Percentiles rank a stretch among this genome's conserved stretches.
phyloP scores from a whole-genome alignment of 2,329 filamentous ascomycete genomes.

The Colletotrichum eremochloae region DNA sequence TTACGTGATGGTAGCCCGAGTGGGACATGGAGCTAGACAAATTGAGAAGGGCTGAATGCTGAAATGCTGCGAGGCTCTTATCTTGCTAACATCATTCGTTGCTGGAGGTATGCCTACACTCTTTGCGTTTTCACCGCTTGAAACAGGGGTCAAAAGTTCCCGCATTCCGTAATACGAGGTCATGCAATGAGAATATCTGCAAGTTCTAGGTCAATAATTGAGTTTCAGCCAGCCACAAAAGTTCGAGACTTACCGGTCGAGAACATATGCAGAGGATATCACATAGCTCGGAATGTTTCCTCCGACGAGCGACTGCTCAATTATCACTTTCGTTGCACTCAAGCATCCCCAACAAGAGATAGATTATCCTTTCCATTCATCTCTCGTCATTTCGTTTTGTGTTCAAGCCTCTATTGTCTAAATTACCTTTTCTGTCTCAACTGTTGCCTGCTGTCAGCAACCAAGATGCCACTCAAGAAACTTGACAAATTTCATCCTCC shows the following conservation, averaged over 20 bases:
- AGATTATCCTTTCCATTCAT: not conserved
- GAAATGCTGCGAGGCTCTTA: no score
- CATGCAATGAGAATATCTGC: not conserved
- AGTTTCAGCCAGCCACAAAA: not conserved
- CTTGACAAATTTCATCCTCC: not conserved
- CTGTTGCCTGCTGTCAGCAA: not conserved
- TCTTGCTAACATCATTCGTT: no score
- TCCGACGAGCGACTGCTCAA: not conserved
- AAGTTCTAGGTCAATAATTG: not conserved
- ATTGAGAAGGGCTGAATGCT: no score
- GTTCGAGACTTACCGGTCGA: not conserved
- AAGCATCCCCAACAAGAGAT: not conserved
- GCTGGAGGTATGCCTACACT: no score
- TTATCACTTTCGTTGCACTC: not conserved
- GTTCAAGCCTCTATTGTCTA: no score
- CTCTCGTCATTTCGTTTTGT: not conserved
- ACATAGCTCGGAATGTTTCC: not conserved
- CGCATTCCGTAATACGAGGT: not conserved
- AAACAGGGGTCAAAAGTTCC: not conserved
- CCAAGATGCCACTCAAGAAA: not conserved
- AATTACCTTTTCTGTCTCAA: not conserved
- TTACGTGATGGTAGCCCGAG: no score
- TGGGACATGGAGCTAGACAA: no score
- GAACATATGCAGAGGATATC: conserved; percentile 4
- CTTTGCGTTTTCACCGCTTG: not conserved